These are phyloP conservation scores for Bipolaris victoriae DNA, from an alignment of 2,329 filamentous ascomycete species.

Conservation along the genomic window DNA sequence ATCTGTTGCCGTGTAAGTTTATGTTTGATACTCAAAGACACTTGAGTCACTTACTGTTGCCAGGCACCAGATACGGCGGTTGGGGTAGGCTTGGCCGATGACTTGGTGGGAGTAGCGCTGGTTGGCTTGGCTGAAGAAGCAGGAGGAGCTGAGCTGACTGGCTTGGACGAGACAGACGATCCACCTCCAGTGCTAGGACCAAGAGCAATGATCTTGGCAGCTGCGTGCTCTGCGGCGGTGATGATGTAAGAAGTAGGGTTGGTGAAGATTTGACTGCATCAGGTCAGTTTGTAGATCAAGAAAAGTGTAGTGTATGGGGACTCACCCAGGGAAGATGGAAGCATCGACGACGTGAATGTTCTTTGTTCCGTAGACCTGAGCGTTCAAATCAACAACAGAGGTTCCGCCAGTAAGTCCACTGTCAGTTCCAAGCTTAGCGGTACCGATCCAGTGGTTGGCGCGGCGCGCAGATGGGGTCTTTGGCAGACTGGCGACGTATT, in stretches of 20 bases:
- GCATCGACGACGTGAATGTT: slow-evolving; percentile 57
- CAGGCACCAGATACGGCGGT: slow-evolving; percentile 2
- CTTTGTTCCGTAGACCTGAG: slow-evolving; percentile 56
- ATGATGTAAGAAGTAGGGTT: slow-evolving; percentile 50
- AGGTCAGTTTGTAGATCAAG: slow-evolving; percentile 16
- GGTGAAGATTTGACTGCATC: slow-evolving; percentile 40
- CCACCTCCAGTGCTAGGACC: slow-evolving; percentile 11
- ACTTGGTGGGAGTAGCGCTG: background rate
- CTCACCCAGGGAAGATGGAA: slow-evolving; percentile 54
- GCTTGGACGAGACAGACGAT: background rate
- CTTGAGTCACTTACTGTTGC: slow-evolving; percentile 7
- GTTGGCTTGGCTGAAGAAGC: no score
- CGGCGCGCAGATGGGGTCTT: slow-evolving; percentile 49
- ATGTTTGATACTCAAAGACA: background rate
- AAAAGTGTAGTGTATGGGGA: background rate
- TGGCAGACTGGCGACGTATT: slow-evolving; percentile 60
- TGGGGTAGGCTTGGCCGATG: slow-evolving; percentile 1
- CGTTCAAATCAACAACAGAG: slow-evolving; percentile 58
- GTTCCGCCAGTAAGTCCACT: slow-evolving; percentile 52
- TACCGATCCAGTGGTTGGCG: slow-evolving; percentile 60
- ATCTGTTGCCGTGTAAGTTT: slow-evolving; percentile 19
- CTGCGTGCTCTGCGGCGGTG: slow-evolving; percentile 45
- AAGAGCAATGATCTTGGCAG: slow-evolving; percentile 47
- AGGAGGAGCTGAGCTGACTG: no score
- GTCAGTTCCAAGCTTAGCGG: slow-evolving; percentile 60